Evolutionary conservation across 2,329 filamentous ascomycete genomes (phyloP).

Genomic region (Bimuria novae-zelandiae): DNA sequence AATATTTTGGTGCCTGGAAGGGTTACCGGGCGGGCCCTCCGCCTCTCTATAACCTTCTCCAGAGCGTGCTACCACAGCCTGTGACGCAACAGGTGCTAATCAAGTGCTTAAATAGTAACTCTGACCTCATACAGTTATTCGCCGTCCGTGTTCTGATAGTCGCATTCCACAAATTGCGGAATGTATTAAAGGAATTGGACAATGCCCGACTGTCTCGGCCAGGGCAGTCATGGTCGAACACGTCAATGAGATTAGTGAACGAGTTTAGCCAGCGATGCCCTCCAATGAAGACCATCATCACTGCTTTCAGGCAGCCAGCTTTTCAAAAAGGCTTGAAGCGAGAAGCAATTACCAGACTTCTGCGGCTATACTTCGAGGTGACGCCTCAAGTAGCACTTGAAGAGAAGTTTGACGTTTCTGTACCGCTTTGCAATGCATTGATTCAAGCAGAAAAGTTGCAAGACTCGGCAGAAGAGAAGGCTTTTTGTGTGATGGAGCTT

Average conservation of each 20-base stretch:
- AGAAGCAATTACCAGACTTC: constrained; percentile 75
- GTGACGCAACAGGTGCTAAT: constrained; percentile 79
- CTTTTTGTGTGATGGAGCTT: constrained; percentile 72
- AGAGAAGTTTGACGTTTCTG: constrained; percentile 86
- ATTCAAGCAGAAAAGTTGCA: constrained; percentile 58
- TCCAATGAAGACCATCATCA: constrained; percentile 78
- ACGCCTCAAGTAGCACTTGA: constrained; percentile 78
- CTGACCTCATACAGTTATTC: constrained; percentile 82
- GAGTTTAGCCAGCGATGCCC: constrained; percentile 81
- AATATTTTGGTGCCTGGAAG: constrained; percentile 69
- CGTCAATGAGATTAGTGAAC: constrained; percentile 67
- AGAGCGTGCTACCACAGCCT: constrained; percentile 83
- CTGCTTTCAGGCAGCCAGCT: constrained; percentile 71
- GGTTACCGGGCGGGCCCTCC: constrained; percentile 72
- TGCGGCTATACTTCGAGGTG: constrained; percentile 84
- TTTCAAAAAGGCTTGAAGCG: constrained; percentile 72
- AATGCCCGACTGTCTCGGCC: constrained; percentile 46
- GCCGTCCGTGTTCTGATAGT: constrained; percentile 77
- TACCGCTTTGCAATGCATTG: constrained; percentile 72
- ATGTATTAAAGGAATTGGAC: constrained; percentile 65
- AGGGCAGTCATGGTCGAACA: constrained; percentile 69
- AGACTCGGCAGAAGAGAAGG: constrained; percentile 51
- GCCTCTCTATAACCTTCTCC: constrained; percentile 76
- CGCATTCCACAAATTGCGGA: constrained; percentile 76
- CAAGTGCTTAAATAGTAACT: constrained; percentile 77